Conservation (phyloP, 2,329 filamentous ascomycete species). For the Aschersonia sp. region DNA sequence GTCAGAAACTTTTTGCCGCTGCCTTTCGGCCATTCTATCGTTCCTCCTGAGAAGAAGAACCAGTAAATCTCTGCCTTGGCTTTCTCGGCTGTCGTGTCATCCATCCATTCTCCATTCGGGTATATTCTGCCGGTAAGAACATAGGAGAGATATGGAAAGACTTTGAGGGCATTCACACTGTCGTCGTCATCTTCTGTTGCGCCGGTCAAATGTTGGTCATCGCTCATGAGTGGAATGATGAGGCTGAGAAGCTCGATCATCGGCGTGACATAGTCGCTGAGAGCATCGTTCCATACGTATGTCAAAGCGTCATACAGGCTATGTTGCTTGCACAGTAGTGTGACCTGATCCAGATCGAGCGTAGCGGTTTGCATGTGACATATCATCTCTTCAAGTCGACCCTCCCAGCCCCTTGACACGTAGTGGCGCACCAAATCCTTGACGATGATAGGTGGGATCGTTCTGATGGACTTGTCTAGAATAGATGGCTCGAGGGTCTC, state of each 20-base stretch:
- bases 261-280: slow-evolving; percentile 82
- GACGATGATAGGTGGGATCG: slow-evolving; percentile 68
- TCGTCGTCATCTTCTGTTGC: slow-evolving; percentile 47
- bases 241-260: slow-evolving; percentile 69
- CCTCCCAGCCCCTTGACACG: slow-evolving; percentile 59
- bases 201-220: slow-evolving; percentile 35
- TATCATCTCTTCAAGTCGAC: slow-evolving; percentile 80
- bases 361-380: slow-evolving; percentile 84
- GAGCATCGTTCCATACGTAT: slow-evolving; percentile 90
- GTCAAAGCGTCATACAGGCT: slow-evolving; percentile 88
- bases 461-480: slow-evolving; percentile 58
- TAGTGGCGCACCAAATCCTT: slow-evolving; percentile 79
- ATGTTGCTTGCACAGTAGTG: slow-evolving; percentile 78
- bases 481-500: slow-evolving; percentile 83
- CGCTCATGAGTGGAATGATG: slow-evolving; percentile 43
- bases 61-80: slow-evolving; percentile 86
- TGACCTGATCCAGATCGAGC: slow-evolving; percentile 89
- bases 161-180: slow-evolving; percentile 65
- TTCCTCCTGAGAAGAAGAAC: slow-evolving; percentile 81
- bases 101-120: slow-evolving; percentile 65
- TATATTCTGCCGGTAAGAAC: slow-evolving; percentile 83
- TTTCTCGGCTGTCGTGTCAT: slow-evolving; percentile 54
- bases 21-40: slow-evolving; percentile 58
- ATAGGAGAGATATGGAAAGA: slow-evolving; percentile 92
- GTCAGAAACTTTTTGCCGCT: slow-evolving; percentile 47